These are phyloP conservation scores for Boletus pseudopeckii DNA, from an alignment of 768 basidiomycete species.

Conservation along the genomic window DNA sequence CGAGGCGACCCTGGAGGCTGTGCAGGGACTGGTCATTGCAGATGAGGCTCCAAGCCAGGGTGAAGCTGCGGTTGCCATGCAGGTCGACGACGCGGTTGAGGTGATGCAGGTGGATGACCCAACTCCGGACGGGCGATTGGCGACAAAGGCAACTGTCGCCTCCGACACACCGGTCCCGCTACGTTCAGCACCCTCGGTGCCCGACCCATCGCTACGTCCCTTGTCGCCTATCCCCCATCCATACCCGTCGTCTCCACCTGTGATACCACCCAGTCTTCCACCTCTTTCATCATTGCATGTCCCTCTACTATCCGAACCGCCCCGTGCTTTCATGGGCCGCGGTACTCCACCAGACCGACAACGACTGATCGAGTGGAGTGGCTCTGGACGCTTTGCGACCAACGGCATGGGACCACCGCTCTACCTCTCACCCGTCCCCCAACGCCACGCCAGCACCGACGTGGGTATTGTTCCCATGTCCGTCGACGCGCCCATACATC, in stretches of 20 bases:
- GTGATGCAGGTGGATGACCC: neutral
- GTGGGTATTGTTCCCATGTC: conserved; percentile 22
- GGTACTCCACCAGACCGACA: conserved; percentile 32
- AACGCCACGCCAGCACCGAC: conserved; percentile 13
- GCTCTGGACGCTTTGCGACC: conserved; percentile 14
- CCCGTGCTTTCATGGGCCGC: conserved; percentile 34
- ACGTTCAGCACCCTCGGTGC: neutral
- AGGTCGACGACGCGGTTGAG: neutral
- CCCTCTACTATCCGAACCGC: conserved; percentile 30
- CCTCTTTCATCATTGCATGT: conserved; percentile 31
- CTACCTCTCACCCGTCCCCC: conserved; percentile 25
- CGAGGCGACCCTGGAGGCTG: conserved; percentile 16
- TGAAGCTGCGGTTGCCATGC: neutral
- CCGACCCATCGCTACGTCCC: conserved; percentile 1
- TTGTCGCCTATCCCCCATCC: conserved; percentile 1
- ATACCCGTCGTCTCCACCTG: conserved; percentile 2
- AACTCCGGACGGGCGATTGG: neutral
- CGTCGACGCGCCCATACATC: conserved; percentile 13
- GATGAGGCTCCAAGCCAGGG: neutral
- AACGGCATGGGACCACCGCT: conserved; percentile 25
- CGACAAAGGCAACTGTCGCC: neutral
- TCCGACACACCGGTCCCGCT: neutral
- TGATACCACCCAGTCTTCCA: conserved; percentile 16
- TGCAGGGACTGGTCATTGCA: conserved; percentile 6
- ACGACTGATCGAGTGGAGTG: conserved; percentile 31